Evolutionary conservation across 2,329 filamentous ascomycete species (phyloP), one percentile per base, ranked within the genome.

Genomic region (Endocalyx cinctus): DNA sequence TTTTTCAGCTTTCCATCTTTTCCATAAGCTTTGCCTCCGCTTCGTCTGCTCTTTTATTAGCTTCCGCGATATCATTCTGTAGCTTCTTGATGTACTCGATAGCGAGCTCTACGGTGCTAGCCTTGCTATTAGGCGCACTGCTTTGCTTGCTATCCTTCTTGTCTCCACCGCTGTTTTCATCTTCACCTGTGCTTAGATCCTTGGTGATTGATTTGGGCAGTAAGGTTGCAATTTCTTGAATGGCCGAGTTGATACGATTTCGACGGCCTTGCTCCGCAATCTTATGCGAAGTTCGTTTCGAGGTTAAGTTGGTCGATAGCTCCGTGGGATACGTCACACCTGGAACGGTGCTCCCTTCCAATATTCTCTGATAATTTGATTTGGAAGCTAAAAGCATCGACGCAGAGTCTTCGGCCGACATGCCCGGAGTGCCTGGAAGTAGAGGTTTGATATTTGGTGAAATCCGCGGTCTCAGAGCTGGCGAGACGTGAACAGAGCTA

Each of bases 211-310:
- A 66, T 45, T 61, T 75, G 0, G 92, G 90, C n/a, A 98, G 67
- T 3, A 98, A 69, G 0, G 80, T 74, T 31, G 92, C 88, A 59
- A 98, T 95, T 58, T 96, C 84, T 48, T 90, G 87, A 15, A 98
- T 68, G 1, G 92, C 92, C 34, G 82, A 84, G 57, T 98, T 98
- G 62, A 98, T 97, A 29, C 92, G 79, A 56, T 98, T 97, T 38
- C 92, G 74, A 29, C 92, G 80, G 6, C 92, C 92, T 64, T 98
- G 92, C 63, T 98, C 92, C 13, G 92, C 92, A 46, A 98, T 87
- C 62, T 98, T 98, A 66, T 98, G 92, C 27, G 88, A 95, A 2
- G 92, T 97, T 33, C 90, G 83, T 66, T 98, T 98, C 4, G 88
- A 95, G 0, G 89, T 96, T 17, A 98, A 67, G 45, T 95, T 95